Evolutionary conservation across 257 asterid species (phyloP), one percentile per base, ranked within the genome.

Genomic region (Pogostemon cablin): DNA sequence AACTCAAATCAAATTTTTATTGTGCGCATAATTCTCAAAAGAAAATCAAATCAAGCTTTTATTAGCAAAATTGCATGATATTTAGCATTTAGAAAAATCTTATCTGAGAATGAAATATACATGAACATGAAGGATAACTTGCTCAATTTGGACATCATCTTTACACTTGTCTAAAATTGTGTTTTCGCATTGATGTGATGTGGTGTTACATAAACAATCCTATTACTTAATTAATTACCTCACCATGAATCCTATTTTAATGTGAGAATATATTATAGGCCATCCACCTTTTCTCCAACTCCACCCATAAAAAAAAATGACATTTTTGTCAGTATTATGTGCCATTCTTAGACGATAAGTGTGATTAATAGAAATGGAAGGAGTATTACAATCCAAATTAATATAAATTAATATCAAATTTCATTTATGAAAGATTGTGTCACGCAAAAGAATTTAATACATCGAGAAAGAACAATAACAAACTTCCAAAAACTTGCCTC

Each of bases 31-130:
- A 25, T 1, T 25, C 32, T 25, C 1, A 25, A 25, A 25, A 56
- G n/a, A 55, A 55, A 8, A 15, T 57, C 0, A 3, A 40, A 61
- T 25, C 32, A 25, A 2, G 11, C n/a, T 20, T 17, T 54, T 20
- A 2, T 6, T 66, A 12, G 67, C 11, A 42, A 7, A 62, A 9
- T 42, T 38, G 68, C 48, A 44, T 39, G 66, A 44, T 38, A 48
- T 4, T 49, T 63, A 47, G 47, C 73, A 55, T 12, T 62, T 37
- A 2, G 9, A 42, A 69, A 50, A 43, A 57, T 65, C 69, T 73
- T 75, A 37, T 62, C 68, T 7, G 17, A 53, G 62, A 63, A 78
- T 17, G 25, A 63, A 69, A 69, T 52, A 35, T 48, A 70, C 40
- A 25, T 25, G 32, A 25, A 25, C 32, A 25, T 25, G 32, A 25